A percentile compares a stretch with the other conserved stretches of the same genome.
These are phyloP conservation scores for Elaphomyces granulatus DNA, from an alignment of 495 filamentous ascomycete genomes.

Conservation along the genomic window DNA sequence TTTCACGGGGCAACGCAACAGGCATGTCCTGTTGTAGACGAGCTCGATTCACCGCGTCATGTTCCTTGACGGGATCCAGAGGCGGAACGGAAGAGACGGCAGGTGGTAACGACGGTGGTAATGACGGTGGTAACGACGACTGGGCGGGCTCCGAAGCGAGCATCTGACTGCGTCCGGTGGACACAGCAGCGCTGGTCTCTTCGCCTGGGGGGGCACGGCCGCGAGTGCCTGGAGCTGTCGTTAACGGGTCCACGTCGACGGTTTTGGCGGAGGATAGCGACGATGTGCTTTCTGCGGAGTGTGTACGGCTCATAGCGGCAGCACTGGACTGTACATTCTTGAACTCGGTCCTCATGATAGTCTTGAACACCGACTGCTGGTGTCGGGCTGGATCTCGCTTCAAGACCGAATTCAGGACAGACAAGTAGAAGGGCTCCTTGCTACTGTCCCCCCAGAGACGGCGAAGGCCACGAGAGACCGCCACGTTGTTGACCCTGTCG, in stretches of 20 bases:
- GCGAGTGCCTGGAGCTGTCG: conserved; percentile 9
- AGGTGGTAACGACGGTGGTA: conserved; percentile 6
- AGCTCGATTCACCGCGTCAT: not conserved
- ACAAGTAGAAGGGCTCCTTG: conserved; percentile 15
- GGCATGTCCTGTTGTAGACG: not conserved
- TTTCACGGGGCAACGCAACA: not conserved
- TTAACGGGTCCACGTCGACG: conserved; percentile 18
- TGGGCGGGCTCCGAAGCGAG: conserved; percentile 6
- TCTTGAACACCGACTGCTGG: conserved; percentile 16
- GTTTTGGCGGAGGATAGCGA: conserved; percentile 31
- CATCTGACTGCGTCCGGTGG: conserved; percentile 11
- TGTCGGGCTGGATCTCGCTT: conserved; percentile 11
- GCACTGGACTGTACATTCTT: conserved; percentile 7
- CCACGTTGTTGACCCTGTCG: conserved; percentile 13
- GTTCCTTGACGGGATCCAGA: not conserved
- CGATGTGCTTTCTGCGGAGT: conserved; percentile 32
- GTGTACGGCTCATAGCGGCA: conserved; percentile 2
- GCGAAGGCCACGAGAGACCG: conserved; percentile 16
- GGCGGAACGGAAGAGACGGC: not conserved
- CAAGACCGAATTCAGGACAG: conserved; percentile 15
- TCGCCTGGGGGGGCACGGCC: conserved; percentile 14
- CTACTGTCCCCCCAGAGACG: conserved; percentile 16
- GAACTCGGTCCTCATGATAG: conserved; percentile 14
- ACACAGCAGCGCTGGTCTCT: conserved; percentile 15
- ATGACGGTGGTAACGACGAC: conserved; percentile 5